phyloP scores from a whole-genome alignment of 805 yeast genomes.

The Yarrowia phangngaensis region DNA sequence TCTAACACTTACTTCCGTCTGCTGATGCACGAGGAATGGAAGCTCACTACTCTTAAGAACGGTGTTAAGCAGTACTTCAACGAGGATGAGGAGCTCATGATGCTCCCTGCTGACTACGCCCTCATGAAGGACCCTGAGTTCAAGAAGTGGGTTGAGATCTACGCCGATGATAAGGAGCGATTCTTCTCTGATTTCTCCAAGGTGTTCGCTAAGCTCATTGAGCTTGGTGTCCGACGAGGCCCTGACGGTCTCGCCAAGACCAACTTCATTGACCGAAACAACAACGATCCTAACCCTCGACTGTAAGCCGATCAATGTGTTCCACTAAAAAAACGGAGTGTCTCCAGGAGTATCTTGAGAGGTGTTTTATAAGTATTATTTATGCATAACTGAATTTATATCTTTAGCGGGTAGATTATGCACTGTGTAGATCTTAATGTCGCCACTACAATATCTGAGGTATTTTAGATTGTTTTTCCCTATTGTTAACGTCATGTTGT shows the following conservation, averaged over 20 bases:
- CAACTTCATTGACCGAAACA: conserved; percentile 34
- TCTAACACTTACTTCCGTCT: conserved; percentile 69
- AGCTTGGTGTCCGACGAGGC: conserved; percentile 64
- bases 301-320: conserved; percentile 2
- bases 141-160: conserved; percentile 57
- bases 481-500: too few relatives aligned
- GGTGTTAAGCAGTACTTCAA: conserved; percentile 43
- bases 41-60: conserved; percentile 39
- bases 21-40: conserved; percentile 56
- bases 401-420: too few relatives aligned
- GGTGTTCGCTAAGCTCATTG: conserved; percentile 68
- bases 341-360: too few relatives aligned
- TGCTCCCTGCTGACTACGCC: conserved; percentile 80
- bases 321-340: too few relatives aligned
- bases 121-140: conserved; percentile 59
- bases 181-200: conserved; percentile 63
- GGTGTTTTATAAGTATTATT: conserved; percentile 24
- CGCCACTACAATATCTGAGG: too few relatives aligned
- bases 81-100: conserved; percentile 68
- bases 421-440: too few relatives aligned
- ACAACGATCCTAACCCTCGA: conserved; percentile 24
- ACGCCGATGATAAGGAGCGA: conserved; percentile 59
- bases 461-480: too few relatives aligned
- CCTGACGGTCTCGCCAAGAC: conserved; percentile 41
- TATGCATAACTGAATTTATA: conserved; percentile 18